These are phyloP conservation scores for Alternaria conjuncta DNA, from an alignment of 2,329 filamentous ascomycete species.

Conservation along the genomic window DNA sequence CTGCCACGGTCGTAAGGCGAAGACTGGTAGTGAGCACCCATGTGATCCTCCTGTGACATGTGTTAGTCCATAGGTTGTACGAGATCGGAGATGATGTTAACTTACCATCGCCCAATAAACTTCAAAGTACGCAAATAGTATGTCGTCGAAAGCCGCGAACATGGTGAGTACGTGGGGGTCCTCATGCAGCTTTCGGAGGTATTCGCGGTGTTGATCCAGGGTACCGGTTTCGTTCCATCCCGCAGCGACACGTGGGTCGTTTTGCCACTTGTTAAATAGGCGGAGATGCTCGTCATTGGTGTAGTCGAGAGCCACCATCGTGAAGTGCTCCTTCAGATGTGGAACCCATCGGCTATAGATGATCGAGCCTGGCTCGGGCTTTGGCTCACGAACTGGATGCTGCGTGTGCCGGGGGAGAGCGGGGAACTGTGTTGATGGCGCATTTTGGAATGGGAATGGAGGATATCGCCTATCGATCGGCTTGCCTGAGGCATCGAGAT, in stretches of 20 bases:
- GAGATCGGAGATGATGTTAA: not conserved
- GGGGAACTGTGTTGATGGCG: slow-evolving; percentile 57
- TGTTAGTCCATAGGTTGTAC: slow-evolving; percentile 15
- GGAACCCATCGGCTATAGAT: slow-evolving; percentile 82
- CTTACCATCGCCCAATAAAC: slow-evolving; percentile 76
- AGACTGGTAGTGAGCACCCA: slow-evolving; percentile 64
- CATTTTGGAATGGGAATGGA: slow-evolving; percentile 51
- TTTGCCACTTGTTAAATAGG: slow-evolving; percentile 82
- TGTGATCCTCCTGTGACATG: slow-evolving; percentile 60
- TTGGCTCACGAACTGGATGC: slow-evolving; percentile 74
- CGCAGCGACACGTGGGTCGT: slow-evolving; percentile 79
- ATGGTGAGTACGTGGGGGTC: slow-evolving; percentile 76
- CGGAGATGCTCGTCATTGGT: slow-evolving; percentile 67
- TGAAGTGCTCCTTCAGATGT: slow-evolving; percentile 77
- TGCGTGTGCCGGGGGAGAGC: slow-evolving; percentile 62
- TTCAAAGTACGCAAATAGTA: slow-evolving; percentile 78
- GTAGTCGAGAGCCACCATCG: slow-evolving; percentile 76
- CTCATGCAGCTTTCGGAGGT: slow-evolving; percentile 70
- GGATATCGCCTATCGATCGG: slow-evolving; percentile 51
- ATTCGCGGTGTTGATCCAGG: slow-evolving; percentile 74
- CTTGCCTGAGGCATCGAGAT: slow-evolving; percentile 44
- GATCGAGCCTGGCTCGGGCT: slow-evolving; percentile 72
- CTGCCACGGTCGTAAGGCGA: slow-evolving; percentile 65
- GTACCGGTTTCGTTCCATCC: slow-evolving; percentile 83
- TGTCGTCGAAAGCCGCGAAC: slow-evolving; percentile 73